phyloP scores from a whole-genome alignment of 2,329 filamentous ascomycete genomes.

The Myriosclerotinia curreyana region DNA sequence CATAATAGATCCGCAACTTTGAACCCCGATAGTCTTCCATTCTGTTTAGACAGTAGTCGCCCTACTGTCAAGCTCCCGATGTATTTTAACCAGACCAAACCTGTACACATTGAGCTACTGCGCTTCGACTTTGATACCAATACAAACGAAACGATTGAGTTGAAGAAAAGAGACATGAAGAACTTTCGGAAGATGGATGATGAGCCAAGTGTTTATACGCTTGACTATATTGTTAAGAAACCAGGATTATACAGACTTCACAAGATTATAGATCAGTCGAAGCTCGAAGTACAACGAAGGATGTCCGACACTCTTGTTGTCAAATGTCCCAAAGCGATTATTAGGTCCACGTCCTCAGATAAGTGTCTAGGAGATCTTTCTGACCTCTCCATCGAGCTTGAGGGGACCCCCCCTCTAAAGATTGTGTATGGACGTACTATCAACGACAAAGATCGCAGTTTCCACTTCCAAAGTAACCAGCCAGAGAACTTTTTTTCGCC shows the following conservation, averaged over 20 bases:
- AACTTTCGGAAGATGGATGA: constrained; percentile 63
- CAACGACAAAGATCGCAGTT: constrained; percentile 77
- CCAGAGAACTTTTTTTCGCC: constrained; percentile 83
- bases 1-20: constrained; percentile 69
- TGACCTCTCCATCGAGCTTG: constrained; percentile 75
- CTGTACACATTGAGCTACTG: constrained; percentile 82
- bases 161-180: constrained; percentile 70
- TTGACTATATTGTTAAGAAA: constrained; percentile 76
- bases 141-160: constrained; percentile 73
- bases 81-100: constrained; percentile 88
- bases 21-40: constrained; percentile 76
- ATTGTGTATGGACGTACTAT: constrained; percentile 88
- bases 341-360: constrained; percentile 61
- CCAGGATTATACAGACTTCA: constrained; percentile 82
- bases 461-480: constrained; percentile 90
- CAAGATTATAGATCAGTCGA: constrained; percentile 87
- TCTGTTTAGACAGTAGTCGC: constrained; percentile 70
- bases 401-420: constrained; percentile 85
- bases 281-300: constrained; percentile 81
- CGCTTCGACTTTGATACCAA: constrained; percentile 82
- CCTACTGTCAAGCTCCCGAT: constrained; percentile 70
- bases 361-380: constrained; percentile 88
- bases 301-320: constrained; percentile 80
- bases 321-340: constrained; percentile 74
- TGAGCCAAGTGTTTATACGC: constrained; percentile 54